Evolutionary conservation across 1,284 basidiomycete species (phyloP), one percentile per base, ranked within the genome.

Genomic region (Volvariella surrecta): DNA sequence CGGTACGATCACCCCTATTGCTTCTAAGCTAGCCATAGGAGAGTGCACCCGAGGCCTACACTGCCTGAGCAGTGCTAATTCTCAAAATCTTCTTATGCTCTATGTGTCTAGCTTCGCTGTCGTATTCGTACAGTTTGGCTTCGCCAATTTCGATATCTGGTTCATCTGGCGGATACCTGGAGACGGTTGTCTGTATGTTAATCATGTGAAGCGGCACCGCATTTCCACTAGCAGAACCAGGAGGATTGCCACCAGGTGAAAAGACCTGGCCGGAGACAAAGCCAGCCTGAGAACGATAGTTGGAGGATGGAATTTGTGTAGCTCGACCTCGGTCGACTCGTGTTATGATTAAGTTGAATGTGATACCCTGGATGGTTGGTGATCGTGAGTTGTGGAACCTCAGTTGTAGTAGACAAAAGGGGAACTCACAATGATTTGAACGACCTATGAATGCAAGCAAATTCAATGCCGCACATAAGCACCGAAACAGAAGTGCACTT

Each of bases 311-410:
- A 3, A 48, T 45, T 44, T 53, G 50, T 2, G 48, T 51, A 8
- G 50, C 46, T 24, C 55, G 52, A 19, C 54, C 55, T 9, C 60
- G 54, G 47, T 61, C 55, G 19, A 60, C 56, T 32, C 56, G 56
- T 17, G 59, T 59, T 42, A 63, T 63, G 37, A 65, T 63, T 20
- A 64, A 51, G 40, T 67, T 66, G 53, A 66, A 67, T n/a, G 61
- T 61, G 37, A 67, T 66, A 17, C 60, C 64, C 57, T 61, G 41
- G n/a, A 43, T 31, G 6, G 37, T 28, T 40, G 40, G 31, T 43
- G 20, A 32, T 40, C n/a, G 40, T 22, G 24, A 43, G 47, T n/a
- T 39, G 37, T 16, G 37, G 42, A 19, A 43, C 18, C 18, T 28
- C 28, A 24, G 28, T 15, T 37, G 13, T 18, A 11, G 17, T 2